A percentile compares a stretch with the other conserved stretches of the same genome.
Evolutionary conservation across 805 yeast species (phyloP).

Genomic region (Zygosaccharomyces rouxii): DNA sequence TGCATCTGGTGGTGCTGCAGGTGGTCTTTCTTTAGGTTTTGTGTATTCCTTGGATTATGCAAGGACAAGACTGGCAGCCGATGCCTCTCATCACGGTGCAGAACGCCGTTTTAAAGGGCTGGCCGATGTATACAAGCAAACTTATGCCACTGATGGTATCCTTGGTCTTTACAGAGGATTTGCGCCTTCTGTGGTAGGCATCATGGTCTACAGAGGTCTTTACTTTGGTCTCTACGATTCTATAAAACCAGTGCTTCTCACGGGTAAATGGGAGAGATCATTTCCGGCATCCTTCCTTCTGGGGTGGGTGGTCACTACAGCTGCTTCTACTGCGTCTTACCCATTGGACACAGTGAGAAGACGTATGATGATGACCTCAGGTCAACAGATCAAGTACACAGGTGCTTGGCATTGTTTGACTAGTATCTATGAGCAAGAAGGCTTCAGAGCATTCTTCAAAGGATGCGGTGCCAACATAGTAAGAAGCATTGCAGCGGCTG

Average conservation of each 20-base stretch:
- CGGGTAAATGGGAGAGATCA: slow-evolving; percentile 84
- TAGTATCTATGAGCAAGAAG: slow-evolving; percentile 86
- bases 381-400: slow-evolving; percentile 89
- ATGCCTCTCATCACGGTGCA: slow-evolving; percentile 74
- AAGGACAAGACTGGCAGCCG: slow-evolving; percentile 96
- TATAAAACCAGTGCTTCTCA: slow-evolving; percentile 83
- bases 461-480: slow-evolving; percentile 98
- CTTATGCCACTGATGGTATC: slow-evolving; percentile 86
- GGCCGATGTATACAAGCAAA: slow-evolving; percentile 88
- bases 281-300: slow-evolving; percentile 88
- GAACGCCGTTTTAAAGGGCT: slow-evolving; percentile 92
- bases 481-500: slow-evolving; percentile 99
- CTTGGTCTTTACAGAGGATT: slow-evolving; percentile 97
- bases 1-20: slow-evolving; percentile 96
- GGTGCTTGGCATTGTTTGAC: slow-evolving; percentile 88
- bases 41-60: slow-evolving; percentile 96
- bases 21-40: slow-evolving; percentile 88
- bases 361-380: slow-evolving; percentile 99
- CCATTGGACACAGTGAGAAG: slow-evolving; percentile 97
- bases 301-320: slow-evolving; percentile 95
- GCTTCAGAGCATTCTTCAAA: slow-evolving; percentile 84
- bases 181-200: slow-evolving; percentile 93
- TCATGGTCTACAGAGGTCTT: slow-evolving; percentile 93
- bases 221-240: slow-evolving; percentile 95
- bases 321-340: slow-evolving; percentile 94